Conservation (phyloP, 192 early-diverging fungal species). For the Coemansia sp. region DNA sequence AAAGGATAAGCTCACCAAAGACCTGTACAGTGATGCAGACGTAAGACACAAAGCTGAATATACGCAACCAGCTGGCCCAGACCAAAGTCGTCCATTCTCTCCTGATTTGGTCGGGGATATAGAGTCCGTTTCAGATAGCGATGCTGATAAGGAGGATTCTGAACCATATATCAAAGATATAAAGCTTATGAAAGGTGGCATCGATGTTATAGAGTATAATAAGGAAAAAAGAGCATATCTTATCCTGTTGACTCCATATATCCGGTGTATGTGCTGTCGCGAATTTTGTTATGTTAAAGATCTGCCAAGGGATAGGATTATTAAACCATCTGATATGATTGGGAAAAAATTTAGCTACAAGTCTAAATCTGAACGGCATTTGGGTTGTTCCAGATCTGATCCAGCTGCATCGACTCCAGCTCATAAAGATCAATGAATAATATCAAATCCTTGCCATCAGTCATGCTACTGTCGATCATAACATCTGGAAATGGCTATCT, state of each 20-base stretch:
- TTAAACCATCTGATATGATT: not conserved
- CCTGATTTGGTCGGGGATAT: not conserved
- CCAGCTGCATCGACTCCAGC: no score
- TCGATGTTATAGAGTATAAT: not conserved
- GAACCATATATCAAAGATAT: not conserved
- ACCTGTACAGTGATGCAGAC: not conserved
- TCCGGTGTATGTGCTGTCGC: not conserved
- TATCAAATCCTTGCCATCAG: no score
- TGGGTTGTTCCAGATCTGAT: not conserved
- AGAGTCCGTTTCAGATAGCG: not conserved
- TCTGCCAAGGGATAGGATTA: not conserved
- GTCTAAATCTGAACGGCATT: not conserved
- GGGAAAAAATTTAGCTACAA: not conserved
- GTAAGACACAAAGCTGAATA: not conserved
- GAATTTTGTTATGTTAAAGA: not conserved
- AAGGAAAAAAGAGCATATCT: not conserved
- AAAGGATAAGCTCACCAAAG: not conserved
- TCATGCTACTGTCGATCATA: no score
- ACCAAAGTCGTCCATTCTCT: not conserved
- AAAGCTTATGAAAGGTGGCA: not conserved
- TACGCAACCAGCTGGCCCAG: not conserved
- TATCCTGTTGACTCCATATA: not conserved
- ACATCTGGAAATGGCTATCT: not conserved
- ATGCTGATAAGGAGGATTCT: not conserved
- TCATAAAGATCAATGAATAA: not conserved